Conservation (phyloP, 352 stramenopile genomes). For the Globisporangium paddicum region DNA sequence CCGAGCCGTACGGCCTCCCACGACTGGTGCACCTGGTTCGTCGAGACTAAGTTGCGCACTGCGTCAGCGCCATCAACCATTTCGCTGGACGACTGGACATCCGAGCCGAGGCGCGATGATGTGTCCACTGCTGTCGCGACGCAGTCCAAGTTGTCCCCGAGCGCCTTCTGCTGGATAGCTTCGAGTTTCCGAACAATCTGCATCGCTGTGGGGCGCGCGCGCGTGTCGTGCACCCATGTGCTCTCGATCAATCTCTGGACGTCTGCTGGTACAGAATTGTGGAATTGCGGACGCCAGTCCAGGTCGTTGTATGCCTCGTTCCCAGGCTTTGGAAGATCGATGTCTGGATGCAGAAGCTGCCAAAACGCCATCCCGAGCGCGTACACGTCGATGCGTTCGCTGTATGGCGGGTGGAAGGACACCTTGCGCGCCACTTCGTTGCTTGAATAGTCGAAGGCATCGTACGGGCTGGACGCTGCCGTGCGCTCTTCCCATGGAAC, state of each 20-base stretch:
- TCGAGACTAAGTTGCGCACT: conserved; percentile 15
- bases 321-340: conserved; percentile 34
- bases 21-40: conserved; percentile 32
- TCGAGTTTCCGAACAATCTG: conserved; percentile 39
- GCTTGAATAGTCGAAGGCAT: conserved; percentile 59
- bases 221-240: conserved; percentile 33
- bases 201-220: conserved; percentile 33
- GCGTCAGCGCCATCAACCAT: conserved; percentile 15
- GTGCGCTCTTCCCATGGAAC: conserved; percentile 14
- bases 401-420: conserved; percentile 41
- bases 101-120: conserved; percentile 22
- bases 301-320: conserved; percentile 50
- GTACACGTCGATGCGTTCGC: conserved; percentile 67
- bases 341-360: conserved; percentile 54
- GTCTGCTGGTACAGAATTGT: conserved; percentile 20
- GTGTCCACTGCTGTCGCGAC: conserved; percentile 26
- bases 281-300: conserved; percentile 35
- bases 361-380: conserved; percentile 73
- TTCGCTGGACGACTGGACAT: conserved; percentile 21
- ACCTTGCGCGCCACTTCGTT: conserved; percentile 52
- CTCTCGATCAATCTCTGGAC: conserved; percentile 40
- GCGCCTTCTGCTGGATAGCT: conserved; percentile 29
- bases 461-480: conserved; percentile 19
- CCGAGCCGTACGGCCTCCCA: conserved; percentile 49
- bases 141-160: conserved; percentile 22